Conservation (phyloP, 768 basidiomycete species). For the Cubamyces sp. region DNA sequence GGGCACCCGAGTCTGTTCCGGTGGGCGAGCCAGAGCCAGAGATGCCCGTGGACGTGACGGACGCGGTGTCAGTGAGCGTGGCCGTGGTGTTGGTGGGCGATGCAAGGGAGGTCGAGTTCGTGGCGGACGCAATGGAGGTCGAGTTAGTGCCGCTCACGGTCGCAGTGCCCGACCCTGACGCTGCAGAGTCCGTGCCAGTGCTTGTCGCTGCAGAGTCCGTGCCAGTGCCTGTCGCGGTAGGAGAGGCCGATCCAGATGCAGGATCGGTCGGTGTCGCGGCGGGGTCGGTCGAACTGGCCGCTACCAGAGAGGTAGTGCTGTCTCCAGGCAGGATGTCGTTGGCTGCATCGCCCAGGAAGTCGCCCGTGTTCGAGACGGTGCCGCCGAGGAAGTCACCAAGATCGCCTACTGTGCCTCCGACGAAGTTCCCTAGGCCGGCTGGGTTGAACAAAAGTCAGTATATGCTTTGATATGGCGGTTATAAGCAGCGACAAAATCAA, state of each 20-base stretch:
- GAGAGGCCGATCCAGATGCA: slow-evolving; percentile 8
- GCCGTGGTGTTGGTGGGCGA: slow-evolving; percentile 5
- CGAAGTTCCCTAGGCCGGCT: background rate
- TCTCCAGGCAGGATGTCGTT: slow-evolving; percentile 1
- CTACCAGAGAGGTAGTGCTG: slow-evolving; percentile 17
- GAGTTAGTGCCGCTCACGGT: slow-evolving; percentile 14
- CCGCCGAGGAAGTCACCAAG: background rate
- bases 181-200: background rate
- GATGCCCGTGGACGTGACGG: background rate
- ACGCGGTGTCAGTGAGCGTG: background rate
- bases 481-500: too few species aligned
- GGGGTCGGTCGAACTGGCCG: slow-evolving; percentile 21
- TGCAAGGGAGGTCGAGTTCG: slow-evolving; percentile 16
- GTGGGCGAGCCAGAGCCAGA: slow-evolving; percentile 4
- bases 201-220: slow-evolving; percentile 1
- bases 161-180: background rate
- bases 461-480: too few species aligned
- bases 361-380: slow-evolving; percentile 5
- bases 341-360: background rate
- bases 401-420: background rate
- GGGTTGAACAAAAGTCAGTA: too few species aligned
- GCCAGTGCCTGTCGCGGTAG: background rate
- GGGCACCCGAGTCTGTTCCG: slow-evolving; percentile 5
- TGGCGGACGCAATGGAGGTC: background rate
- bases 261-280: slow-evolving; percentile 6